A percentile compares a stretch with the other conserved stretches of the same genome.
Evolutionary conservation across 2,329 filamentous ascomycete genomes (phyloP).

Genomic region (Cordyceps tenuipes): DNA sequence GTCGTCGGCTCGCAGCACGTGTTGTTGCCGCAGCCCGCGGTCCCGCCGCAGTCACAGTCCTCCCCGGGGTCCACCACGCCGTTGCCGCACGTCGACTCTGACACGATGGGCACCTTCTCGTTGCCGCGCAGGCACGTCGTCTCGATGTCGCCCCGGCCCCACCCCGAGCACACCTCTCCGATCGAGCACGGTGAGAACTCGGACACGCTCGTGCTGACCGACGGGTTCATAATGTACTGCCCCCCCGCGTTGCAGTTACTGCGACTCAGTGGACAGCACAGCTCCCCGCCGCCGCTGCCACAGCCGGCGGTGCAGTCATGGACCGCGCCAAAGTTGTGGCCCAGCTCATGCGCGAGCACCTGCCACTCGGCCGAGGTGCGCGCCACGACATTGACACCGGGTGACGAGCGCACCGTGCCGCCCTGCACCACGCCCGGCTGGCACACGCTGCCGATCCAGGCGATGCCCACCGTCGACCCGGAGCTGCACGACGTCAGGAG

Average conservation of each 20-base stretch:
- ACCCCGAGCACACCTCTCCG: conserved; percentile 77
- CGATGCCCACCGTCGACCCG: conserved; percentile 70
- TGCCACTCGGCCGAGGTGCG: conserved; percentile 75
- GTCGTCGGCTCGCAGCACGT: conserved; percentile 69
- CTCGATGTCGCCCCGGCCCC: conserved; percentile 65
- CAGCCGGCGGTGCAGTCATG: conserved; percentile 71
- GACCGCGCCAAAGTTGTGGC: conserved; percentile 80
- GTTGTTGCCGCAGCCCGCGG: conserved; percentile 55
- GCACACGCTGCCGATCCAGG: conserved; percentile 80
- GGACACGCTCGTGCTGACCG: conserved; percentile 58
- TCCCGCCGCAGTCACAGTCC: conserved; percentile 80
- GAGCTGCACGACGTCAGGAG: conserved; percentile 68
- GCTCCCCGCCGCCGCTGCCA: conserved; percentile 24
- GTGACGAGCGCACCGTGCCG: conserved; percentile 18
- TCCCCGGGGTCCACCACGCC: conserved; percentile 83
- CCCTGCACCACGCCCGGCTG: conserved; percentile 35
- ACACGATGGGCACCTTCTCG: conserved; percentile 64
- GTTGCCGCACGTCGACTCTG: conserved; percentile 75
- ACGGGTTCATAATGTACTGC: conserved; percentile 83
- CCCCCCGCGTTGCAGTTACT: conserved; percentile 60
- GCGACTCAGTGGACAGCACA: conserved; percentile 64
- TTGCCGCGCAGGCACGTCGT: conserved; percentile 68
- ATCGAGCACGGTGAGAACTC: conserved; percentile 74
- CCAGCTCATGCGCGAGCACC: conserved; percentile 80
- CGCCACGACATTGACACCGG: conserved; percentile 72